Evolutionary conservation across 2,329 filamentous ascomycete species (phyloP).

Genomic region (Aspergillus luchuensis): DNA sequence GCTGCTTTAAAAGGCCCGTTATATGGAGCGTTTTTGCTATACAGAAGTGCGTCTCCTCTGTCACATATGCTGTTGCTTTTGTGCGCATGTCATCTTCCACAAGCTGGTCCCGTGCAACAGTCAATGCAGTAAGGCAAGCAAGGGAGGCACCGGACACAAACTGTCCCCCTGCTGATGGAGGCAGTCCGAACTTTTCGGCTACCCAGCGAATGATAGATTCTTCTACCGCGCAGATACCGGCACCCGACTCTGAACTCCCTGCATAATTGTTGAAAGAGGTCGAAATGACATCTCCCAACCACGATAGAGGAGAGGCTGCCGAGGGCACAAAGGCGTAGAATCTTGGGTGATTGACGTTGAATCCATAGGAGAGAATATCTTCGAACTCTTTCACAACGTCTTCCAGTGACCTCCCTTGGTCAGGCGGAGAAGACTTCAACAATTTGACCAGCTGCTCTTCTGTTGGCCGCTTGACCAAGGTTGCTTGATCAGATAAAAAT

Average conservation of each 20-base stretch:
- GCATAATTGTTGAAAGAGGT: constrained; percentile 4
- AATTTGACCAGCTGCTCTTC: neutral
- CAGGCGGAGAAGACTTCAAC: neutral
- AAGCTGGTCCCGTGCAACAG: constrained; percentile 21
- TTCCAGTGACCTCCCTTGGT: neutral
- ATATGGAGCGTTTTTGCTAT: constrained; percentile 18
- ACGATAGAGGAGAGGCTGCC: constrained; percentile 8
- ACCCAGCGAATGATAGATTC: constrained; percentile 20
- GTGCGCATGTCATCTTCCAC: constrained; percentile 6
- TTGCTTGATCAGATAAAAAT: neutral
- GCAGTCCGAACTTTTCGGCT: constrained; percentile 16
- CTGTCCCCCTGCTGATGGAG: constrained; percentile 18
- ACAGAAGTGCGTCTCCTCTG: constrained; percentile 22
- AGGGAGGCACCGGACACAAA: constrained; percentile 26
- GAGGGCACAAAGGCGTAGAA: constrained; percentile 19
- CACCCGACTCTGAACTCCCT: constrained; percentile 10
- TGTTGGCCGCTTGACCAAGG: neutral
- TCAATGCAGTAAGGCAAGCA: constrained; percentile 25
- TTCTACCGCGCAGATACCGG: constrained; percentile 17
- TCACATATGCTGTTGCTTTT: constrained; percentile 18
- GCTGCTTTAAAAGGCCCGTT: constrained; percentile 18
- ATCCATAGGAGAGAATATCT: constrained; percentile 4
- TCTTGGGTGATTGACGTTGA: constrained; percentile 4
- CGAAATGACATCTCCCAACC: constrained; percentile 10
- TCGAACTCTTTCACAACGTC: neutral